A percentile compares a stretch with the other conserved stretches of the same genome.
phyloP scores from a whole-genome alignment of 495 filamentous ascomycete species.

The Penicillium herquei region DNA sequence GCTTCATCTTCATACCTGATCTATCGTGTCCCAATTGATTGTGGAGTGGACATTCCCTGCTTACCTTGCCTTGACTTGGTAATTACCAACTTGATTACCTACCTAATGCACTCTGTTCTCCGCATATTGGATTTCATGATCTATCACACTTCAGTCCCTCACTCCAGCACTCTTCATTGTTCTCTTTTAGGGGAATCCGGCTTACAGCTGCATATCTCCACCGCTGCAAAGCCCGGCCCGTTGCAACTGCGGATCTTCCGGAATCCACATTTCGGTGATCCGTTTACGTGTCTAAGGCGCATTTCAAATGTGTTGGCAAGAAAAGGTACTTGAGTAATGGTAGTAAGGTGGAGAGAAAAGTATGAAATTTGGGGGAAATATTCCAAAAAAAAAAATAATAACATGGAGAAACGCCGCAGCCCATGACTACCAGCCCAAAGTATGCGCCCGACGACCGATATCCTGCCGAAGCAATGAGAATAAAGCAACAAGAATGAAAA shows the following conservation, averaged over 20 bases:
- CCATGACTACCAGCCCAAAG: too few species aligned
- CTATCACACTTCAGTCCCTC: neutral
- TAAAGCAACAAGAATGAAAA: constrained; percentile 6
- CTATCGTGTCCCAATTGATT: neutral
- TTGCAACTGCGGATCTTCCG: constrained; percentile 11
- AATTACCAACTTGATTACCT: neutral
- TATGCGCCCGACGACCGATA: neutral
- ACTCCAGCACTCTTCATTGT: neutral
- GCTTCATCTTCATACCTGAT: neutral
- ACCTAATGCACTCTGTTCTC: neutral
- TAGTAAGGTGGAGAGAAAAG: neutral
- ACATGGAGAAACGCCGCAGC: too few species aligned
- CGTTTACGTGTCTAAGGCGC: constrained; percentile 2
- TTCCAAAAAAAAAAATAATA: too few species aligned
- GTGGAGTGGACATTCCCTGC: neutral
- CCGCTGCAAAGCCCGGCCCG: constrained; percentile 13
- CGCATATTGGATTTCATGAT: neutral
- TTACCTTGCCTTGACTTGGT: neutral
- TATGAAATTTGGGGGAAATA: too few species aligned
- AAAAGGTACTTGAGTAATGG: neutral
- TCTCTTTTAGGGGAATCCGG: constrained; percentile 5
- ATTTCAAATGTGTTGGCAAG: constrained; percentile 1
- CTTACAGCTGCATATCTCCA: constrained; percentile 12
- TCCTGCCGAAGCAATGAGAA: neutral
- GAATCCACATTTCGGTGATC: constrained; percentile 2